Conservation (phyloP, 352 stramenopile genomes). For the Globisporangium nodosum region DNA sequence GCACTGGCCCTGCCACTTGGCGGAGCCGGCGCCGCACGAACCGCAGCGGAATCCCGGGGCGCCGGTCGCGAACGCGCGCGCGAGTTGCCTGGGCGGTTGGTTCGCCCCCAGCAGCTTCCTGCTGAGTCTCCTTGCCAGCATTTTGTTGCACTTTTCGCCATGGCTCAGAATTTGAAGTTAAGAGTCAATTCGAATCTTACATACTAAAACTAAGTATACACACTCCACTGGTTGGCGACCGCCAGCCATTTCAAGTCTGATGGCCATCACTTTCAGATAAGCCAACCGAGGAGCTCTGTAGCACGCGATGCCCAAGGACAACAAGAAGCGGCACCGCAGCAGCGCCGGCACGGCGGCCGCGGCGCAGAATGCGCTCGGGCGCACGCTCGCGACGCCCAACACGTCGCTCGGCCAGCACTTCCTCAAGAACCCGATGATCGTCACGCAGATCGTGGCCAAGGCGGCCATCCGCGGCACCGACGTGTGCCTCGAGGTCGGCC, state of each 20-base stretch:
- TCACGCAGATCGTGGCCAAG: conserved; percentile 96
- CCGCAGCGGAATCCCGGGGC: conserved; percentile 37
- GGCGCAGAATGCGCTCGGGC: conserved; percentile 74
- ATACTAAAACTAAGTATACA: not conserved
- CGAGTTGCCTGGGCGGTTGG: not conserved
- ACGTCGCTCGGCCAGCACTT: conserved; percentile 98
- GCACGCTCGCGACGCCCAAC: conserved; percentile 95
- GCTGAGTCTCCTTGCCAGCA: not conserved
- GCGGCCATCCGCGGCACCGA: conserved; percentile 94
- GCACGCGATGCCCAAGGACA: conserved; percentile 77
- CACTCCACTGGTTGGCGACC: not conserved
- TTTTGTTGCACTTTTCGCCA: not conserved
- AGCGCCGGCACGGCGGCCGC: conserved; percentile 58
- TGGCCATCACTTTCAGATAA: not conserved
- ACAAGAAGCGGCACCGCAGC: conserved; percentile 83
- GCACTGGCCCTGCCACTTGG: conserved; percentile 86
- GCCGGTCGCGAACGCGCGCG: conserved; percentile 16
- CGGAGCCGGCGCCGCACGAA: conserved; percentile 56
- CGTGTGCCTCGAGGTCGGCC: conserved; percentile 95
- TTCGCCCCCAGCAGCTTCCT: not conserved
- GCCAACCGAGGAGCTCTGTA: not conserved
- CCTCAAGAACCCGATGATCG: conserved; percentile 98
- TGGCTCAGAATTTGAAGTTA: too few species aligned
- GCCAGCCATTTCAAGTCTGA: not conserved
- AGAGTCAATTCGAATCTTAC: not conserved